phyloP scores from a whole-genome alignment of 148 eudicot species.

The Spergularia marina region DNA sequence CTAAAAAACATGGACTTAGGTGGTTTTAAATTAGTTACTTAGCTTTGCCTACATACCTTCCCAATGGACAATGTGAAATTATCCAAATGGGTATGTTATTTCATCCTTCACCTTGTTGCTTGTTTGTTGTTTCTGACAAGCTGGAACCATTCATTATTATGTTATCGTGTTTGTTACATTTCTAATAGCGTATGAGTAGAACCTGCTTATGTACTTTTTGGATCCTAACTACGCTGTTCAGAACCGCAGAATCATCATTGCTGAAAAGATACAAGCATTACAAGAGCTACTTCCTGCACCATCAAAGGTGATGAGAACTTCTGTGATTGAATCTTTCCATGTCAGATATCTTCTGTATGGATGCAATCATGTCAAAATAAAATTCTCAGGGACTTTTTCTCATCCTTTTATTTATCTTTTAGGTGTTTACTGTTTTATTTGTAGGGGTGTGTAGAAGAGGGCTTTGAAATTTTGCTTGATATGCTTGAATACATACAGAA shows the following conservation, averaged over 20 bases:
- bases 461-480: not conserved
- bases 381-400: too few relatives aligned
- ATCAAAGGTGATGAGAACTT: constrained; percentile 14
- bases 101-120: not conserved
- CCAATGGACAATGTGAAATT: too few relatives aligned
- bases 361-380: too few relatives aligned
- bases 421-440: too few relatives aligned
- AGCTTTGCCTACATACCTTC: too few relatives aligned
- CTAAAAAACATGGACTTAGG: too few relatives aligned
- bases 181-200: not conserved
- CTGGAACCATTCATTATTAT: not conserved
- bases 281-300: constrained; percentile 26
- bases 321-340: not conserved
- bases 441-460: too few relatives aligned
- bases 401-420: too few relatives aligned
- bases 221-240: constrained; percentile 1
- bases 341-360: not conserved
- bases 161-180: not conserved
- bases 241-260: constrained; percentile 14
- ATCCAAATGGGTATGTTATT: too few relatives aligned
- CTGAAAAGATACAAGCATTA: constrained; percentile 20
- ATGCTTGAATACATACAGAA: not conserved
- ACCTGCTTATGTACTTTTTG: too few relatives aligned
- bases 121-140: too few relatives aligned
- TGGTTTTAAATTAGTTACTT: too few relatives aligned